A percentile compares a stretch with the other conserved stretches of the same genome.
These are phyloP conservation scores for Picea sitchensis DNA, from an alignment of 75 land plant genomes.

Conservation along the genomic window DNA sequence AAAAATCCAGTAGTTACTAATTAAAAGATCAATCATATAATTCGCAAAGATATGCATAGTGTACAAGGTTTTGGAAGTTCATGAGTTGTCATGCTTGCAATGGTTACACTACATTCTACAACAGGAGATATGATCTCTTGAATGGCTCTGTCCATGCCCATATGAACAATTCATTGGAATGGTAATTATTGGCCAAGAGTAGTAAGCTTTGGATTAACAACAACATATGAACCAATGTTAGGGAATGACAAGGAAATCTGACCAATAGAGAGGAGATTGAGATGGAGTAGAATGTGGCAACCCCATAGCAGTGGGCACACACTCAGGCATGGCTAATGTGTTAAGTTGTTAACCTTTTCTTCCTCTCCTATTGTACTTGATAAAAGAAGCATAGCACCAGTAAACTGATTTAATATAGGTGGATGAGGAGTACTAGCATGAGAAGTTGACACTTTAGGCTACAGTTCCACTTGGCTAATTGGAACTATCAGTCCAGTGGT, in stretches of 20 bases:
- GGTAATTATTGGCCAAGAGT: conserved; percentile 69
- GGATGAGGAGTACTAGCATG: conserved; percentile 33
- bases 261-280: conserved; percentile 43
- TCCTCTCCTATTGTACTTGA: conserved; percentile 56
- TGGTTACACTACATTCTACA: conserved; percentile 92
- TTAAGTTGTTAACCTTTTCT: conserved; percentile 39
- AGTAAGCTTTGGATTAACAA: conserved; percentile 73
- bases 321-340: conserved; percentile 48
- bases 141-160: conserved; percentile 90
- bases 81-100: conserved; percentile 86
- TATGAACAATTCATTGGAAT: conserved; percentile 68
- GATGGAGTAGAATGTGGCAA: conserved; percentile 47
- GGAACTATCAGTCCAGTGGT: conserved; percentile 38
- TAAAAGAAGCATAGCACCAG: conserved; percentile 32
- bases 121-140: conserved; percentile 74
- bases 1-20: too few relatives aligned
- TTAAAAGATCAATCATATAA: too few relatives aligned
- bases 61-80: conserved; percentile 36
- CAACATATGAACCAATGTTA: conserved; percentile 59
- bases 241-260: conserved; percentile 64
- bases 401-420: conserved; percentile 44
- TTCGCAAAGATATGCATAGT: too few relatives aligned
- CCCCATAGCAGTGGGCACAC: conserved; percentile 51
- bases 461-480: conserved; percentile 43
- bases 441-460: conserved; percentile 32